Evolutionary conservation across 129 eudicot species (phyloP).

Genomic region (Chrysanthemum seticuspe): DNA sequence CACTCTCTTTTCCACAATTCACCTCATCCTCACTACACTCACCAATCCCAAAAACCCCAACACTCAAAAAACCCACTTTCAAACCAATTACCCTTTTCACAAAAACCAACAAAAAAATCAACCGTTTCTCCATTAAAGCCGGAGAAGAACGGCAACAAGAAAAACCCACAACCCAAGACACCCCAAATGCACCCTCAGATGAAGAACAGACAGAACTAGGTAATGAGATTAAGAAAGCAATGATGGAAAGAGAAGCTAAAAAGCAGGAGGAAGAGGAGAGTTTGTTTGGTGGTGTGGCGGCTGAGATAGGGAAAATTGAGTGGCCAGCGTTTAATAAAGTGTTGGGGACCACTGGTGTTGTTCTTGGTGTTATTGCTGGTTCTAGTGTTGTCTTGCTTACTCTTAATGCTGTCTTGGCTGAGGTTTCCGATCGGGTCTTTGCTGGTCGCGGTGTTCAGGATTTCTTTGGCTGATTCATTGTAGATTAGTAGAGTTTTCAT

Average conservation of each 20-base stretch:
- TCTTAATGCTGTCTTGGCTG: slow-evolving; percentile 87
- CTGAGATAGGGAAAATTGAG: slow-evolving; percentile 79
- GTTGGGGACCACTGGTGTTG: slow-evolving; percentile 77
- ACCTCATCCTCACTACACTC: no score
- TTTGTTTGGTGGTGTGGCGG: slow-evolving; percentile 60
- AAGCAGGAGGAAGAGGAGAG: slow-evolving; percentile 27
- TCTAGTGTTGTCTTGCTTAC: slow-evolving; percentile 87
- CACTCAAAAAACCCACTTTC: neutral
- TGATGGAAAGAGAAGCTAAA: slow-evolving; percentile 40
- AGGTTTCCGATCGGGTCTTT: slow-evolving; percentile 77
- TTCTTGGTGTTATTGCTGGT: slow-evolving; percentile 79
- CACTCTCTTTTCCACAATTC: no score
- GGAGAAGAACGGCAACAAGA: slow-evolving; percentile 24
- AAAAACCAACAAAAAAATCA: neutral
- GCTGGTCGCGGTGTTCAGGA: slow-evolving; percentile 88
- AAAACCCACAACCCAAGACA: slow-evolving; percentile 14
- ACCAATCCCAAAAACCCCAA: no score
- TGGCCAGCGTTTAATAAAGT: slow-evolving; percentile 82
- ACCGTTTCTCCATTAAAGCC: slow-evolving; percentile 6
- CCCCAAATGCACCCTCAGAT: slow-evolving; percentile 14
- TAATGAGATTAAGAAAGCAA: slow-evolving; percentile 54
- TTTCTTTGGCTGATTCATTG: slow-evolving; percentile 53
- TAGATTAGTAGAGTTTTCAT: no score
- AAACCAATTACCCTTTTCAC: slow-evolving; percentile 16
- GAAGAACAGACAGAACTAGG: slow-evolving; percentile 54